Base-by-base conservation (phyloP, 1,284 basidiomycete genomes). In the Pyrrhoderma noxium region DNA sequence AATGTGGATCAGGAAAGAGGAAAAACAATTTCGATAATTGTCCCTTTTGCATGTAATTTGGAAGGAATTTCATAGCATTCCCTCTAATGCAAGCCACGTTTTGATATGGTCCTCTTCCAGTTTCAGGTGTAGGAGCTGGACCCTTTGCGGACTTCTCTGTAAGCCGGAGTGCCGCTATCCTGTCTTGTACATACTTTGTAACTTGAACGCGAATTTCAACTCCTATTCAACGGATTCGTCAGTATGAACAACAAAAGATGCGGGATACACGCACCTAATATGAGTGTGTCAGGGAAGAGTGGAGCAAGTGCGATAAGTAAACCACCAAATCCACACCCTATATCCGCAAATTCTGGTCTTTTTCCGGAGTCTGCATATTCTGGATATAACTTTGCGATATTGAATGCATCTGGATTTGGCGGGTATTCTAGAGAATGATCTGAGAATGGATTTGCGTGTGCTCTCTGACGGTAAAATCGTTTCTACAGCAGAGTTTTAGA, bases 21-120 rank as follows among this genome's bases (percentile, higher is more conserved):
- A 99, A 98, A 72, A 99, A 99, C 56, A 99, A 77, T 56, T 96
- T 89, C 31, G 85, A 84, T 45, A 97, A 74, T 59, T 96, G 95
- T 55, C 85, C 85, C 64, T 94, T 93, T 9, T 77, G 66, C 68
- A 99, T 97, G 69, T 94, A 98, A 71, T 99, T 99, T 11, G 94
- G 91, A 57, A 98, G 78, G 68, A 98, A 98, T 71, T 99, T 99
- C 95, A 98, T 98, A 42, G 91, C 87, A 67, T 99, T 99, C 8
- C 91, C 93, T 47, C 95, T 87, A 56, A 97, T 87, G 57, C 98
- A 85, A 45, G 92, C 93, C 50, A 98, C 82, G 66, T 99, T 99
- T 63, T 95, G 82, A 68, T 88, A 97, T 49, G 81, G 67, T 37
- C 74, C 70, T 9, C 74, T 66, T 8, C 27, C 38, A n/a, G 65